Base-by-base conservation (phyloP, 495 filamentous ascomycete genomes). In the Xylaria castorea region DNA sequence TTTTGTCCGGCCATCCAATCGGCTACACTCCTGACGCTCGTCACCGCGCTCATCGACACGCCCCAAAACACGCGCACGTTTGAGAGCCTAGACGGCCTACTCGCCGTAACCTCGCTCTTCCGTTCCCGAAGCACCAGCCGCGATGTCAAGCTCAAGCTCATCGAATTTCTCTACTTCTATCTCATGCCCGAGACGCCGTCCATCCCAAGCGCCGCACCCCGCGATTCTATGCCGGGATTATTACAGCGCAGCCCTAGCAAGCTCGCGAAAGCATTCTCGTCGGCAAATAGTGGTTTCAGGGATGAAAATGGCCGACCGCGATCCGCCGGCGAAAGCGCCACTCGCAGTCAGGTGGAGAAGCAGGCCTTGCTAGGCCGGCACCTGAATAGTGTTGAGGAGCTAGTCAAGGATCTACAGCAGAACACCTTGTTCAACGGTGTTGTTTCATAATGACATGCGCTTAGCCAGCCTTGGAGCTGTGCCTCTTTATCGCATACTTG, bases 111-210 rank as follows among this genome's bases (percentile, higher is more conserved):
- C 30, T 94, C 92, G 9, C 87, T 98, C 8, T 98, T 98, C 87
- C 97, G 97, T 80, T 89, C 88, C 72, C 90, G 92, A 46, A 87
- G 89, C 75, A 97, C 94, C 5, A 89, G 89, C 18, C 88, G 93
- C 68, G 93, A 95, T 73, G 95, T 99, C 70, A 97, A 97, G 81
- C 89, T 97, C 75, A 94, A 95, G 76, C 87, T 97, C 12, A 91
- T 97, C 71, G 96, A 99, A 78, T 98, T 99, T 80, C 83, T 99
- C 6, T 97, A 98, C 82, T 98, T 98, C 82, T 99, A 98, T 81
- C 89, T 99, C 62, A 97, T 98, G 91, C 94, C 95, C 38, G 96
- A 98, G 81, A 90, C 87, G 1, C 89, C 92, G 22, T 86, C 87
- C 25, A 84, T 86, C 76, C 78, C 86, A 62, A 80, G 78, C 68